Evolutionary conservation across 129 eudicot genomes (phyloP), one percentile per base, ranked within the genome.

Genomic region (Flaveria bidentis): DNA sequence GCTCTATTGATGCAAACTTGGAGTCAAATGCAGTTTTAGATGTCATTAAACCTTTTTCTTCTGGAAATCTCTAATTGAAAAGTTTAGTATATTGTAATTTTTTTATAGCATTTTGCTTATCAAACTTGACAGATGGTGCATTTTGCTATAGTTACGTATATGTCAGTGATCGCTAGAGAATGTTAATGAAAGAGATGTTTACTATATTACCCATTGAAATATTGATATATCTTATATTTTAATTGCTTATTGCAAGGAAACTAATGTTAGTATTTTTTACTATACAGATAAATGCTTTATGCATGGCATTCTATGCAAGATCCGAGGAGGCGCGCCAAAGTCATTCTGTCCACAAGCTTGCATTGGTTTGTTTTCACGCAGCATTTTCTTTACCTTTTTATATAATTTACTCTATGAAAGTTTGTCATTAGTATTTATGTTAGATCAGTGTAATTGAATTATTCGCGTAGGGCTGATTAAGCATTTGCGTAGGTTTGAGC

Each of bases 241-340:
- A 23, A 16, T 53, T 55, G 72, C 41, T 68, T 55, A 36, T 55
- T 28, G 52, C 14, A 15, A 51, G 66, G 57, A 55, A 76, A 1
- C 14, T 73, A 70, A 72, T 72, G 52, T 44, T 69, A 20, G 47
- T 73, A 26, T 73, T 33, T 33, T 76, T 14, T 14, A 6, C 15
- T 41, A 45, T 82, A 87, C 81, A 94, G 98, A 94, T 94, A 85
- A 89, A 82, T 83, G 98, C 98, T 51, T 81, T 94, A 82, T 88
- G 97, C 76, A 88, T 87, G 97, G 98, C 98, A 63, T 94, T 94
- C 66, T 91, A 91, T 83, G 97, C 98, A 67, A 88, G 98, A 78
- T 90, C 98, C 62, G 96, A 94, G 75, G 97, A 91, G 84, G 96
- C 96, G 45, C 98, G 97, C 68, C 97, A 91, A 82, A 94, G 91